Evolutionary conservation across 805 yeast species (phyloP).

Genomic region (Tetrapisispora taiwanensis): DNA sequence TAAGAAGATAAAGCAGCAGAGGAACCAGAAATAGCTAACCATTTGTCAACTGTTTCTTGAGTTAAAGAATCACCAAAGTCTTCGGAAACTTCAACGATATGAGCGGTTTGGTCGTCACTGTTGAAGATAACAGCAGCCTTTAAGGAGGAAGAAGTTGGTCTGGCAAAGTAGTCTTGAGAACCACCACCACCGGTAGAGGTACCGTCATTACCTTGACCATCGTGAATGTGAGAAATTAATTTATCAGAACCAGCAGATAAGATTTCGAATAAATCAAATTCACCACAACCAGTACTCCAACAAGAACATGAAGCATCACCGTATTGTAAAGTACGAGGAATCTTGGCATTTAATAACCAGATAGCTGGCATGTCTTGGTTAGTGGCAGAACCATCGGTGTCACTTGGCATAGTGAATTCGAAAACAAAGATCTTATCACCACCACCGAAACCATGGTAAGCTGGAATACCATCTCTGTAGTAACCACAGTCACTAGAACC

Average conservation of each 20-base stretch:
- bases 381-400: conserved; percentile 34
- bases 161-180: conserved; percentile 71
- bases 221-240: conserved; percentile 74
- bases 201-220: conserved; percentile 33
- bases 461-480: conserved; percentile 79
- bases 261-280: conserved; percentile 88
- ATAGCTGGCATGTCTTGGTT: conserved; percentile 97
- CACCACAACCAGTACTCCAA: conserved; percentile 97
- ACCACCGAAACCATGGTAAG: conserved; percentile 92
- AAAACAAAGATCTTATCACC: conserved; percentile 74
- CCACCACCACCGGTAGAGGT: conserved; percentile 55
- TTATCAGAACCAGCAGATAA: conserved; percentile 65
- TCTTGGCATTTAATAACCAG: conserved; percentile 90
- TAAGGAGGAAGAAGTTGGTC: conserved; percentile 71
- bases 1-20: conserved; percentile 28
- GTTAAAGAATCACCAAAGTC: conserved; percentile 46
- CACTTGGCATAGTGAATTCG: conserved; percentile 90
- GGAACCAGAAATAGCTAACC: conserved; percentile 49
- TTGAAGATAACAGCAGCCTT: conserved; percentile 87
- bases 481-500: conserved; percentile 63
- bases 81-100: conserved; percentile 52
- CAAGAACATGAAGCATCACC: conserved; percentile 82
- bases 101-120: conserved; percentile 36
- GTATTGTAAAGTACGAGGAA: conserved; percentile 94
- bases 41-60: conserved; percentile 44